A percentile compares a stretch with the other conserved stretches of the same genome.
Conservation (phyloP, 2,329 filamentous ascomycete species). For the Penicillium sp. region DNA sequence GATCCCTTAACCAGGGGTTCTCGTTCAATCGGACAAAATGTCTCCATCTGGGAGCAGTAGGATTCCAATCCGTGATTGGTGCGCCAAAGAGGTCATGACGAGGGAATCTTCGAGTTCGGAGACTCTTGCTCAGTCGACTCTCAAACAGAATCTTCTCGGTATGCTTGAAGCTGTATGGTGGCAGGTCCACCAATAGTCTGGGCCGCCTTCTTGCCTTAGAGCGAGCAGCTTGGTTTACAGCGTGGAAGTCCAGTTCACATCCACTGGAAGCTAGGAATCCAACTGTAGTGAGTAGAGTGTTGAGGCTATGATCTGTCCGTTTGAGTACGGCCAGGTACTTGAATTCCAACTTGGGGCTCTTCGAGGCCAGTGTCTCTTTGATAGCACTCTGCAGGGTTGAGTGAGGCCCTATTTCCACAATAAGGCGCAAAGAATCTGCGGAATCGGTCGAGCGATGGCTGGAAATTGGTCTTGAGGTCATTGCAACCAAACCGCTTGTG, state of each 20-base stretch:
- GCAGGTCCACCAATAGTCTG: conserved; percentile 25
- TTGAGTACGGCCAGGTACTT: conserved; percentile 28
- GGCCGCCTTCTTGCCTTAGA: conserved; percentile 1
- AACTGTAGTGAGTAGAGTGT: conserved; percentile 19
- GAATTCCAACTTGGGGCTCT: conserved; percentile 5
- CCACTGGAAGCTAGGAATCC: conserved; percentile 23
- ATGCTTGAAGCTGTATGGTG: conserved; percentile 33
- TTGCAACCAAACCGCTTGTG: conserved; percentile 18
- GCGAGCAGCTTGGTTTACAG: conserved; percentile 20
- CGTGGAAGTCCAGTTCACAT: conserved; percentile 22
- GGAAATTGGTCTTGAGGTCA: not conserved
- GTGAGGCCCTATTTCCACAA: conserved; percentile 36
- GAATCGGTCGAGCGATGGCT: not conserved
- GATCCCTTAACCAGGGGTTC: conserved; percentile 33
- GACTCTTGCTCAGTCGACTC: conserved; percentile 28
- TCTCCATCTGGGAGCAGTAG: conserved; percentile 27
- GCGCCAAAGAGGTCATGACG: conserved; percentile 33
- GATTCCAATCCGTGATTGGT: conserved; percentile 31
- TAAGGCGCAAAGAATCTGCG: conserved; percentile 12
- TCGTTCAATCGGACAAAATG: conserved; percentile 31
- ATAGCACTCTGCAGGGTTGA: conserved; percentile 30
- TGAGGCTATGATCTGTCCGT: conserved; percentile 21
- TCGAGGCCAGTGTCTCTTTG: conserved; percentile 21
- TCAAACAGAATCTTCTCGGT: conserved; percentile 23
- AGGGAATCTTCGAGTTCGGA: conserved; percentile 27